These are phyloP conservation scores for Vanderwaltozyma polyspora DNA, from an alignment of 805 yeast genomes.

Conservation along the genomic window DNA sequence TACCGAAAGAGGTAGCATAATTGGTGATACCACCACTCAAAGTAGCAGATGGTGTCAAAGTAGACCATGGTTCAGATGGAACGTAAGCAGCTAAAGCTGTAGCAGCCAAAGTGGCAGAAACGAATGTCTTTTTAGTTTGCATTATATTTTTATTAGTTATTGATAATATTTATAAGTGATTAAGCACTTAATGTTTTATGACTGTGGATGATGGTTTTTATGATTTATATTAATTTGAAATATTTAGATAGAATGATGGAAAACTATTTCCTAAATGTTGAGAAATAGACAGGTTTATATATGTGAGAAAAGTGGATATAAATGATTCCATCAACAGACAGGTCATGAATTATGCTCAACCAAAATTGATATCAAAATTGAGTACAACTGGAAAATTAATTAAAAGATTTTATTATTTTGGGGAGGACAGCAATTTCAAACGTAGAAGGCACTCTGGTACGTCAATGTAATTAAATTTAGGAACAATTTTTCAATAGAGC, in stretches of 20 bases:
- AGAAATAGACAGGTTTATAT: not conserved
- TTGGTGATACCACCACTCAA: constrained; percentile 28
- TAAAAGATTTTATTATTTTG: too few relatives aligned
- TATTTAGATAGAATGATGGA: not conserved
- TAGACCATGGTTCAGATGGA: constrained; percentile 30
- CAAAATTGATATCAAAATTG: too few relatives aligned
- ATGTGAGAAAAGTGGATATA: not conserved
- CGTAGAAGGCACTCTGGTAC: too few relatives aligned
- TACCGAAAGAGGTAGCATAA: constrained; percentile 31
- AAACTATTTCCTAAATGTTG: not conserved
- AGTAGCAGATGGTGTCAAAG: constrained; percentile 30
- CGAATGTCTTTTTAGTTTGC: constrained; percentile 16
- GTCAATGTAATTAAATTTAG: too few relatives aligned
- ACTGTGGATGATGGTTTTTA: not conserved
- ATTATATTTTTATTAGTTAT: not conserved
- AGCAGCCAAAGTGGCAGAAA: constrained; percentile 20
- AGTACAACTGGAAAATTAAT: too few relatives aligned
- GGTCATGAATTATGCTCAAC: too few relatives aligned
- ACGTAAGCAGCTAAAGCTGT: constrained; percentile 16
- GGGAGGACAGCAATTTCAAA: too few relatives aligned
- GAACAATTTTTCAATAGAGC: too few relatives aligned
- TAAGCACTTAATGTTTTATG: not conserved
- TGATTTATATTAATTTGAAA: not conserved
- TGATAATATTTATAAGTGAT: not conserved
- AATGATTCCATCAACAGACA: too few relatives aligned